Conservation (phyloP, 108 stramenopile species). For the Chaetoceros tenuissimus region DNA sequence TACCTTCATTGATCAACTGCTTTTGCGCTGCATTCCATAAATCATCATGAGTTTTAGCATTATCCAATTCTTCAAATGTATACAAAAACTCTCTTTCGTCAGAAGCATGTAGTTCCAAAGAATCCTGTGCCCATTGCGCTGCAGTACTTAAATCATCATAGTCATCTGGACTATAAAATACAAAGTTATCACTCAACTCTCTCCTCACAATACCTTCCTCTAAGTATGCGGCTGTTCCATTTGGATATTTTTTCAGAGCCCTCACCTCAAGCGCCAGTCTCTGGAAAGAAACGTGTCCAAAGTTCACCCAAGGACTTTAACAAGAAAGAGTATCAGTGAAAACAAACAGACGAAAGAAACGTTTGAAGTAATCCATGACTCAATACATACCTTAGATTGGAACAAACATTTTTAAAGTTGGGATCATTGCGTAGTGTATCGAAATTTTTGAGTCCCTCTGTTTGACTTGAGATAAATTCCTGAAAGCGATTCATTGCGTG, state of each 20-base stretch:
- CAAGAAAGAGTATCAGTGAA: background rate
- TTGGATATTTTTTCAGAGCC: conserved; percentile 57
- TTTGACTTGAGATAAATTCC: conserved; percentile 38
- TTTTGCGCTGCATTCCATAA: conserved; percentile 99
- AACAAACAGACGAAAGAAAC: conserved; percentile 13
- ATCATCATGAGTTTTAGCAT: conserved; percentile 89
- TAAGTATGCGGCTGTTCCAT: conserved; percentile 76
- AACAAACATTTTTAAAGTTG: conserved; percentile 52
- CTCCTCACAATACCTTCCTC: conserved; percentile 94
- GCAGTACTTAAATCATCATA: conserved; percentile 87
- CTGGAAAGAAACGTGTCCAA: conserved; percentile 88
- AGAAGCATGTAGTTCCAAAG: conserved; percentile 68
- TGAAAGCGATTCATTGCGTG: conserved; percentile 66
- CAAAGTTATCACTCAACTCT: conserved; percentile 96
- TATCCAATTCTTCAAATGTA: conserved; percentile 73
- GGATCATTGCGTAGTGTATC: conserved; percentile 90
- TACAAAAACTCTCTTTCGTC: conserved; percentile 89
- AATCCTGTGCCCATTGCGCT: conserved; percentile 90
- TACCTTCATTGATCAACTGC: conserved; percentile 83
- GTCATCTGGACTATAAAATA: conserved; percentile 81
- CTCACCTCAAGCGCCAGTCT: conserved; percentile 60
- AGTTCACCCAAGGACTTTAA: conserved; percentile 26
- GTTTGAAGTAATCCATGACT: background rate
- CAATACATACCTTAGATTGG: conserved; percentile 85
- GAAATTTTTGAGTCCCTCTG: conserved; percentile 65